These are phyloP conservation scores for Myxozyma geophila DNA, from an alignment of 805 yeast genomes.

Conservation along the genomic window DNA sequence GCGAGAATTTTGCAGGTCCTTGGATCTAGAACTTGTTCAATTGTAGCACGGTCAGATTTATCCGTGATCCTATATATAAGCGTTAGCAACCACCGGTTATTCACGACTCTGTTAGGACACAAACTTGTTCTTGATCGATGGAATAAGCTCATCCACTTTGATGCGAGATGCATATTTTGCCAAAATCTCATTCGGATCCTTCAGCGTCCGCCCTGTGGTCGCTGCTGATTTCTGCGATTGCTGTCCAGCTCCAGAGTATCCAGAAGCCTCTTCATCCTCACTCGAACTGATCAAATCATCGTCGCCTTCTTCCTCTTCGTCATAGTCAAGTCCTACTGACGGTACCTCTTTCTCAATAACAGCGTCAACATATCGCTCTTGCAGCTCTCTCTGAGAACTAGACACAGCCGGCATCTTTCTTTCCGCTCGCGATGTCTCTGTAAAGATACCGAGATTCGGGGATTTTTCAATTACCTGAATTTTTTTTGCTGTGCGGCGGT, in stretches of 20 bases:
- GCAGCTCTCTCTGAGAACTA: neutral
- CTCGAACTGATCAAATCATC: slow-evolving; percentile 13
- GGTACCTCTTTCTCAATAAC: neutral
- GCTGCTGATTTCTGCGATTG: neutral
- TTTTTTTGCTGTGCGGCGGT: slow-evolving; percentile 7
- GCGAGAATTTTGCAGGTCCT: slow-evolving; percentile 83
- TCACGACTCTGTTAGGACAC: neutral
- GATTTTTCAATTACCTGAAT: neutral
- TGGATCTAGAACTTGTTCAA: slow-evolving; percentile 95
- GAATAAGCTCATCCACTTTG: slow-evolving; percentile 33
- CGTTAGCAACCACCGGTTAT: neutral
- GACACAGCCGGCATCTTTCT: neutral
- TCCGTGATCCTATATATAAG: slow-evolving; percentile 51
- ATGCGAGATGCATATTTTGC: slow-evolving; percentile 37
- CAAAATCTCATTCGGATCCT: slow-evolving; percentile 34
- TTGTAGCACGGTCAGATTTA: slow-evolving; percentile 92
- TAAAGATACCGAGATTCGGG: neutral
- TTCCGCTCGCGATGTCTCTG: neutral
- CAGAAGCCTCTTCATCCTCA: neutral
- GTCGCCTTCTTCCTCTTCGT: slow-evolving; percentile 19
- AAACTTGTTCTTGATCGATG: slow-evolving; percentile 30
- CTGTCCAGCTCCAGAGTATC: neutral
- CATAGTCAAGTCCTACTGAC: slow-evolving; percentile 1
- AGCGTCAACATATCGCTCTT: neutral
- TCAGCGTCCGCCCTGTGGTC: slow-evolving; percentile 12